A percentile compares a stretch with the other conserved stretches of the same genome.
Conservation (phyloP, 495 filamentous ascomycete species). For the Neurospora hispaniola region DNA sequence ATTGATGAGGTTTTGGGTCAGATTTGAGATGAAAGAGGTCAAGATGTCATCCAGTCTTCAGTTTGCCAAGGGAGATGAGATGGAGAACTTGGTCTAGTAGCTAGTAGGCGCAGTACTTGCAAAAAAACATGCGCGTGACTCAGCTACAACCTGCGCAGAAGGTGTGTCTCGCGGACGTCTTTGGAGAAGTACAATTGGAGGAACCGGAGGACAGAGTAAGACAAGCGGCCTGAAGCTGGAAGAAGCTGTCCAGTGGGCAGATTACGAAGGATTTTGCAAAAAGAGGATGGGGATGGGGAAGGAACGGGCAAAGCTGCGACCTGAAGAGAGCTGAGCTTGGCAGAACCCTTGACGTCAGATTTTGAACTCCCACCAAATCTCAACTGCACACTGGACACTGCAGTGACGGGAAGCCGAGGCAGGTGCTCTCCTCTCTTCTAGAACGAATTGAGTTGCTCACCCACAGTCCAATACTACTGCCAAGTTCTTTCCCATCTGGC, state of each 20-base stretch:
- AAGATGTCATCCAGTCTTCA: background rate
- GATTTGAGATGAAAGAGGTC: background rate
- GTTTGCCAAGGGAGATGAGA: background rate
- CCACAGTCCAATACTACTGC: too few relatives aligned
- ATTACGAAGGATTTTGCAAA: background rate
- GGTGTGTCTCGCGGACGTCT: background rate
- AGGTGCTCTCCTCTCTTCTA: background rate
- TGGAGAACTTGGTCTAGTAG: background rate
- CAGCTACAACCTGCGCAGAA: background rate
- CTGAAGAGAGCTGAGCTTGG: background rate
- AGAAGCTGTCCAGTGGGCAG: background rate
- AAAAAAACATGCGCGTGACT: background rate
- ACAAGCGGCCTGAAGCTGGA: background rate
- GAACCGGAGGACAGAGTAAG: background rate
- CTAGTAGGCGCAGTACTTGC: background rate
- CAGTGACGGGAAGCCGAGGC: background rate
- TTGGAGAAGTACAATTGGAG: background rate
- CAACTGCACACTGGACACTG: background rate
- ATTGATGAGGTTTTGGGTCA: background rate
- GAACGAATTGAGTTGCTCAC: background rate
- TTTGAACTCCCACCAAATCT: background rate
- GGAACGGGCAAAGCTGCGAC: background rate
- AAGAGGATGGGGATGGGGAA: background rate
- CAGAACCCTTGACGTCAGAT: background rate
- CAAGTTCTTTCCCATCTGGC: too few relatives aligned